Evolutionary conservation across 768 basidiomycete species (phyloP).

Genomic region (Boletus sp.): DNA sequence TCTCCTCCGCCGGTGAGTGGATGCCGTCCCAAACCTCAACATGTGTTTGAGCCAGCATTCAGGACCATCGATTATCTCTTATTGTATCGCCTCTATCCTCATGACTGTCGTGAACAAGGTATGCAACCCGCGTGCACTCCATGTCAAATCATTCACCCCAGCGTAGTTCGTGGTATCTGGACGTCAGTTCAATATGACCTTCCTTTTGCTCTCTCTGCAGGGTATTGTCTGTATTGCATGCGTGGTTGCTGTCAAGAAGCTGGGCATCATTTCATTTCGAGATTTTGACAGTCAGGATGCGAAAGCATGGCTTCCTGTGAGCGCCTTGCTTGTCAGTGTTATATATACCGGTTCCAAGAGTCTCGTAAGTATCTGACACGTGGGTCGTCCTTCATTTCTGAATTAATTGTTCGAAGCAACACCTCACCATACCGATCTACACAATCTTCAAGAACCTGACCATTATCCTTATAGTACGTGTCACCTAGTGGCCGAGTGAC

Average conservation of each 20-base stretch:
- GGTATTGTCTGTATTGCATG: conserved; percentile 81
- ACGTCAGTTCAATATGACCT: conserved; percentile 92
- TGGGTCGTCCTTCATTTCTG: not conserved
- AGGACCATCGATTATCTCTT: conserved; percentile 84
- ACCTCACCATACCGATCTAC: conserved; percentile 93
- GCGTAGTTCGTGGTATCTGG: conserved; percentile 92
- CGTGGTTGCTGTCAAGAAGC: conserved; percentile 68
- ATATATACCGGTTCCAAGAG: conserved; percentile 99
- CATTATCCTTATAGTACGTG: conserved; percentile 92
- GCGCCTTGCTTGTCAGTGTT: conserved; percentile 84
- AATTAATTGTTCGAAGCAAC: conserved; percentile 62
- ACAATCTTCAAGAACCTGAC: conserved; percentile 99
- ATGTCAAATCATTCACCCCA: not conserved
- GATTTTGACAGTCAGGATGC: conserved; percentile 81
- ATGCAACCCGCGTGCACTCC: conserved; percentile 7
- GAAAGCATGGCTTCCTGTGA: conserved; percentile 93
- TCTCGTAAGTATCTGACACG: conserved; percentile 57
- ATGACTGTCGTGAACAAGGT: conserved; percentile 99
- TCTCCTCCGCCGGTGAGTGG: conserved; percentile 26
- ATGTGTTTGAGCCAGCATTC: not conserved
- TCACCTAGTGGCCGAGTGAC: not conserved
- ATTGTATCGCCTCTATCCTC: conserved; percentile 88
- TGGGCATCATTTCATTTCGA: conserved; percentile 81
- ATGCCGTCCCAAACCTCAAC: not conserved
- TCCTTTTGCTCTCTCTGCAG: conserved; percentile 88